Base-by-base conservation (phyloP, 352 stramenopile species). In the Pythium guiyangense region DNA sequence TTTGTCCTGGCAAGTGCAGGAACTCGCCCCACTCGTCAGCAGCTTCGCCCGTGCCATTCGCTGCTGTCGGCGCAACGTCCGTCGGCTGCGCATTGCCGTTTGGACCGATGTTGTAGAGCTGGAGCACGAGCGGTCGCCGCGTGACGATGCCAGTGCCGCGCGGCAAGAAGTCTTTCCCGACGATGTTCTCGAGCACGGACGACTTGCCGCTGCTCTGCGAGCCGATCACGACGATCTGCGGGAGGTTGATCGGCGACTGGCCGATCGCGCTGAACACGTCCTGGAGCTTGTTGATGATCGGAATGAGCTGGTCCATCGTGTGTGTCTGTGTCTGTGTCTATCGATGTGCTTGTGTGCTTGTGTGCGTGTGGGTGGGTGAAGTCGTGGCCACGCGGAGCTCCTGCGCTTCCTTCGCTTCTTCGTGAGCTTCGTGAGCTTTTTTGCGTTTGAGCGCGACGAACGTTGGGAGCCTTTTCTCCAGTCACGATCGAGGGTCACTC, bases 201-300 rank as follows among this genome's bases (percentile, higher is more conserved):
- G 90, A 98, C 77, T 99, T 99, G 63, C 96, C 96, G 55, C 84
- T 97, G 44, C 90, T 98, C 72, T 99, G 97, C 34, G 88, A 95
- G 56, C 97, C 97, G 66, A 99, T 96, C 37, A 99, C 97, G 22
- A 98, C 96, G 70, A 99, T 99, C 78, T 99, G 96, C 61, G 97
- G 97, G 40, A 99, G 75, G 70, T 99, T 97, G 52, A 99, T 92
- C 22, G 92, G 88, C 51, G 85, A 91, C 73, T 97, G 91, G 22
- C 95, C 95, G 67, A 98, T 98, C 47, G 94, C 92, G 50, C 77
- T 96, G 73, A 98, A 98, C 35, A 99, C 97, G 79, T 99, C 97
- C 85, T 99, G 97, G 11, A 99, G 87, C 81, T 99, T 99, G 72
- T 99, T 99, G 62, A 99, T 97, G 64, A 99, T 98, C 37, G 97